A percentile compares a stretch with the other conserved stretches of the same genome.
Evolutionary conservation across 1,284 basidiomycete genomes (phyloP).

Genomic region (Ceratobasidium sp.): DNA sequence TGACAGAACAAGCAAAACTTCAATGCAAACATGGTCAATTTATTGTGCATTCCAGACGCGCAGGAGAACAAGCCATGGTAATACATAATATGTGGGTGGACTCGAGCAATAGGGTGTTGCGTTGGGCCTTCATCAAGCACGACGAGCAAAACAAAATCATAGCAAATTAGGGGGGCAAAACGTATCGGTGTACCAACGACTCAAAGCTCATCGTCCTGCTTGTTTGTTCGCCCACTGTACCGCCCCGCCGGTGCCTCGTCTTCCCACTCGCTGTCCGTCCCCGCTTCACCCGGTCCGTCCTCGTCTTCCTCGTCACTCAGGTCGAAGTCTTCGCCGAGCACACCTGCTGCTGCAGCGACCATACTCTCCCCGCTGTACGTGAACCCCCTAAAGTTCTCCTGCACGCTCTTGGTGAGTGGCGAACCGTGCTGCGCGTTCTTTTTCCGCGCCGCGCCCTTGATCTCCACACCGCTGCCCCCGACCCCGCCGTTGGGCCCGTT

Average conservation of each 20-base stretch:
- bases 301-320: conserved; percentile 58
- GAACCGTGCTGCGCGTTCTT: conserved; percentile 63
- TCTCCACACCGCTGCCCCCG: conserved; percentile 32
- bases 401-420: conserved; percentile 87
- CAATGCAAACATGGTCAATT: conserved; percentile 8
- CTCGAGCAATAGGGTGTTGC: background rate
- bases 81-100: conserved; percentile 14
- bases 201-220: conserved; percentile 27
- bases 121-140: conserved; percentile 1
- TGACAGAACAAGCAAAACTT: background rate
- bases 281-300: conserved; percentile 52
- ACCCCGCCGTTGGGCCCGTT: conserved; percentile 43
- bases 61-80: background rate
- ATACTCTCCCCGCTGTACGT: conserved; percentile 89
- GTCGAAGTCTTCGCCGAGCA: conserved; percentile 57
- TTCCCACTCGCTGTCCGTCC: conserved; percentile 53
- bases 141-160: conserved; percentile 11
- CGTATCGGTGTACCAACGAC: background rate
- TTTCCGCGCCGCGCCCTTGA: conserved; percentile 55
- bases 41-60: conserved; percentile 15
- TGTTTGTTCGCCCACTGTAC: conserved; percentile 31
- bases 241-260: conserved; percentile 51
- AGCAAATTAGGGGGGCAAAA: background rate
- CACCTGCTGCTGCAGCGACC: conserved; percentile 60
- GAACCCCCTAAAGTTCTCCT: conserved; percentile 94